Evolutionary conservation across 2,329 filamentous ascomycete species (phyloP), one percentile per base, ranked within the genome.

Genomic region (Monascus ruber): DNA sequence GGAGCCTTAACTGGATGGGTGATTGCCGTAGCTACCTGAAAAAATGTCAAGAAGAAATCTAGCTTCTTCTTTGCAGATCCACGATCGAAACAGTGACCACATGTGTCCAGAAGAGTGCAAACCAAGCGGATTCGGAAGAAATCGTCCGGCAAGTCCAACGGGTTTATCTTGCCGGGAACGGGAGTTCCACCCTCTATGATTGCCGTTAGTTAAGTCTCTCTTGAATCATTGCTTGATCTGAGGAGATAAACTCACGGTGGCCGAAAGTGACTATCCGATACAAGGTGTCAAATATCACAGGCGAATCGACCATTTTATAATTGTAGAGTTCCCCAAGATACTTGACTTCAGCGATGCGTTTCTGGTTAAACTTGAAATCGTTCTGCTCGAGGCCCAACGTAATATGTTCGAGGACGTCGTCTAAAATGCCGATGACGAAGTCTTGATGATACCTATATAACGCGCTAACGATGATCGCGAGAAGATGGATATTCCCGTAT

Each of bases 271-370:
- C 74, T 50, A 98, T 83, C 55, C 86, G 87, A 69, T 95, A 98
- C 63, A 98, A 74, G 1, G 83, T 85, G 55, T 98, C 91, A 53
- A 98, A 98, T 37, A 98, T 83, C 24, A 96, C 83, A 0, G 85
- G 84, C 33, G 94, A 91, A 60, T 98, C 91, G 31, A 98, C 76
- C 77, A 98, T 85, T 41, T 91, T 84, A 59, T 96, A 98, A 54
- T 95, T 94, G 68, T 98, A 98, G 6, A 98, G 75, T 63, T 98
- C 91, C 24, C 85, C 88, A 4, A 98, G 72, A 58, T 95, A 98
- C 59, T 95, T 96, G 54, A 94, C 85, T 61, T 96, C 89, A 2
- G 93, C 85, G 45, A 98, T 81, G 24, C 91, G 82, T 43, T 88
- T 82, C 63, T 98, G 91, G 57, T 94, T 95, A 66, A 87, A 93